Conservation (phyloP, 768 basidiomycete genomes). For the Naganishia friedmannii region DNA sequence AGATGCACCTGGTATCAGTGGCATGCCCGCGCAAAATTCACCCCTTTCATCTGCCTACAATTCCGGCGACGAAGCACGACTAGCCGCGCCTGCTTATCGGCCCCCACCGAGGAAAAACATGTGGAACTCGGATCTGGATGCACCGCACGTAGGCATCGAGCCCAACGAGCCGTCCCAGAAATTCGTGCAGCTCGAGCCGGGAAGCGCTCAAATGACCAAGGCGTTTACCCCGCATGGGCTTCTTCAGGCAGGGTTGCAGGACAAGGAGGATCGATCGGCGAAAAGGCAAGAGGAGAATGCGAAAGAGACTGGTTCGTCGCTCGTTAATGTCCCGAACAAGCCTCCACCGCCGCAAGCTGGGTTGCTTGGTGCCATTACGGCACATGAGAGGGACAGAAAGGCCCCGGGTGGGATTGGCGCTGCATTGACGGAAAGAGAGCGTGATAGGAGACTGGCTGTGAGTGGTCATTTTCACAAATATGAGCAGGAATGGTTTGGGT, state of each 20-base stretch:
- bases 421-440: conserved; percentile 87
- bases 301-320: conserved; percentile 80
- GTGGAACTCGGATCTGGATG: conserved; percentile 86
- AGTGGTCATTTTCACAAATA: conserved; percentile 31
- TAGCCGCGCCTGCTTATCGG: neutral
- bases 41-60: conserved; percentile 20
- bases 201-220: conserved; percentile 73
- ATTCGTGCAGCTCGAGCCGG: conserved; percentile 68
- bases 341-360: conserved; percentile 93
- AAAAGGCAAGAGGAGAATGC: conserved; percentile 92
- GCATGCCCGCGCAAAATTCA: neutral
- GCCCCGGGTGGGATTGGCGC: conserved; percentile 94
- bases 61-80: conserved; percentile 5
- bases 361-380: conserved; percentile 90
- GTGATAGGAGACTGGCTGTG: conserved; percentile 77
- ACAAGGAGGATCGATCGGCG: conserved; percentile 92
- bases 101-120: conserved; percentile 66
- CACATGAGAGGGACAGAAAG: conserved; percentile 88
- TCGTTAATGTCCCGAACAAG: conserved; percentile 93
- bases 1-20: neutral
- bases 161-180: conserved; percentile 56
- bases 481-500: neutral
- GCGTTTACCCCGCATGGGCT: conserved; percentile 93
- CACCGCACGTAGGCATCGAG: conserved; percentile 58
- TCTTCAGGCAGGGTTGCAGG: conserved; percentile 89